Evolutionary conservation across 768 basidiomycete species (phyloP).

Genomic region (Kwoniella pini): DNA sequence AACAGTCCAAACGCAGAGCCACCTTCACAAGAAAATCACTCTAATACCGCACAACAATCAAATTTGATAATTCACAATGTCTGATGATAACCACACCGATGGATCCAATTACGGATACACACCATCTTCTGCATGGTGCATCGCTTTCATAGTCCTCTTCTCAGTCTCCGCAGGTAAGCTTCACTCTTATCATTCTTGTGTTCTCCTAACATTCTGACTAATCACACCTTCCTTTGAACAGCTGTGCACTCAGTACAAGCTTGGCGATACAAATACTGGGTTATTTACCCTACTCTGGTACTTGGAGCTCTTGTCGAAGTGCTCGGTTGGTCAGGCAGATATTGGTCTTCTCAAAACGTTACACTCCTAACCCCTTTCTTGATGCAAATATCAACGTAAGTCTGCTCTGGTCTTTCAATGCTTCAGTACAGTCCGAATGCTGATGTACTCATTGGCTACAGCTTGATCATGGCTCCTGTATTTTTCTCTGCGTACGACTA

Average conservation of each 20-base stretch:
- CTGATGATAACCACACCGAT: conserved; percentile 17
- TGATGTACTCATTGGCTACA: conserved; percentile 6
- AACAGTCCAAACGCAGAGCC: too few species aligned
- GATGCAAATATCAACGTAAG: conserved; percentile 48
- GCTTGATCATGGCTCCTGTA: conserved; percentile 48
- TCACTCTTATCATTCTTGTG: too few species aligned
- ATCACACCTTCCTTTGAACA: not conserved
- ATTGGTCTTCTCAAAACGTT: conserved; percentile 44
- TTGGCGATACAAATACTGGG: conserved; percentile 46
- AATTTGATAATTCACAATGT: too few species aligned
- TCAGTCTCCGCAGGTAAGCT: conserved; percentile 35
- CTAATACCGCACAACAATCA: conserved; percentile 69
- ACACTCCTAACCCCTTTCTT: conserved; percentile 43
- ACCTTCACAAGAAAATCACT: conserved; percentile 61
- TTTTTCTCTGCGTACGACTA: conserved; percentile 49
- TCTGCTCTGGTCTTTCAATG: not conserved
- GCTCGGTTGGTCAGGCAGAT: conserved; percentile 47
- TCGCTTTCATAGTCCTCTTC: conserved; percentile 51
- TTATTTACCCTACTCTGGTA: conserved; percentile 48
- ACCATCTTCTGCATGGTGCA: conserved; percentile 35
- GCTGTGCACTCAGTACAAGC: conserved; percentile 27
- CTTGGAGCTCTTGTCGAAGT: conserved; percentile 45
- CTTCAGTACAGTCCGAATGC: too few species aligned
- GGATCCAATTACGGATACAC: conserved; percentile 44
- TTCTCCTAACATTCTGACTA: not conserved